A percentile compares a stretch with the other conserved stretches of the same genome.
phyloP scores from a whole-genome alignment of 2,329 filamentous ascomycete species.

The Aaosphaeria pasadenensis region DNA sequence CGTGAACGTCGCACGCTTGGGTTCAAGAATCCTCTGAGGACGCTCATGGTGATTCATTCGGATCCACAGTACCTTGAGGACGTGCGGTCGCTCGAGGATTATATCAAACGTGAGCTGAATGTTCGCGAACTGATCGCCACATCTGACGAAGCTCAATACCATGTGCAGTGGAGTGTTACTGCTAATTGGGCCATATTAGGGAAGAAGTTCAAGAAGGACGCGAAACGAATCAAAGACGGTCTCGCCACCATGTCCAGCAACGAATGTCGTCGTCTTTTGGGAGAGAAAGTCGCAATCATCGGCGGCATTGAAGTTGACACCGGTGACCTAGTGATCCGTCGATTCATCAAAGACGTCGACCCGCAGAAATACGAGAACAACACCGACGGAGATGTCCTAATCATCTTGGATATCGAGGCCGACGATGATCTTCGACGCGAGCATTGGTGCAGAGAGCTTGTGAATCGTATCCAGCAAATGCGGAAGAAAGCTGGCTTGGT shows the following conservation, averaged over 20 bases:
- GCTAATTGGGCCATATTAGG: slow-evolving; percentile 93
- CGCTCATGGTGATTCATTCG: slow-evolving; percentile 81
- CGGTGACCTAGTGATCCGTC: slow-evolving; percentile 80
- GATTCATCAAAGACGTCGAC: slow-evolving; percentile 67
- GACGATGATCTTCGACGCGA: slow-evolving; percentile 85
- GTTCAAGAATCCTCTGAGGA: slow-evolving; percentile 87
- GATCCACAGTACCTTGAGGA: slow-evolving; percentile 82
- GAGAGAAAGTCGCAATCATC: slow-evolving; percentile 67
- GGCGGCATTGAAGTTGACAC: slow-evolving; percentile 80
- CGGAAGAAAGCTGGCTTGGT: slow-evolving; percentile 91
- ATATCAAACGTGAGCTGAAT: slow-evolving; percentile 90
- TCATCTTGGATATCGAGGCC: slow-evolving; percentile 78
- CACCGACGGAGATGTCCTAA: slow-evolving; percentile 84
- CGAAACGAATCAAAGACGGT: slow-evolving; percentile 85
- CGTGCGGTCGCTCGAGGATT: slow-evolving; percentile 78
- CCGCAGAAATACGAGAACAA: slow-evolving; percentile 79
- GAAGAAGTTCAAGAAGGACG: slow-evolving; percentile 97
- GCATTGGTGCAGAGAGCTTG: slow-evolving; percentile 84
- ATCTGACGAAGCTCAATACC: slow-evolving; percentile 83
- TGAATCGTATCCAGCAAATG: slow-evolving; percentile 87
- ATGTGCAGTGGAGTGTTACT: slow-evolving; percentile 83
- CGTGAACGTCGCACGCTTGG: slow-evolving; percentile 81
- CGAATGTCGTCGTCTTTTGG: slow-evolving; percentile 66
- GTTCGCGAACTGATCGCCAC: slow-evolving; percentile 80
- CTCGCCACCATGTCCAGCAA: slow-evolving; percentile 76